phyloP scores from a whole-genome alignment of 441 rosid genomes.

The Geranium incanum region DNA sequence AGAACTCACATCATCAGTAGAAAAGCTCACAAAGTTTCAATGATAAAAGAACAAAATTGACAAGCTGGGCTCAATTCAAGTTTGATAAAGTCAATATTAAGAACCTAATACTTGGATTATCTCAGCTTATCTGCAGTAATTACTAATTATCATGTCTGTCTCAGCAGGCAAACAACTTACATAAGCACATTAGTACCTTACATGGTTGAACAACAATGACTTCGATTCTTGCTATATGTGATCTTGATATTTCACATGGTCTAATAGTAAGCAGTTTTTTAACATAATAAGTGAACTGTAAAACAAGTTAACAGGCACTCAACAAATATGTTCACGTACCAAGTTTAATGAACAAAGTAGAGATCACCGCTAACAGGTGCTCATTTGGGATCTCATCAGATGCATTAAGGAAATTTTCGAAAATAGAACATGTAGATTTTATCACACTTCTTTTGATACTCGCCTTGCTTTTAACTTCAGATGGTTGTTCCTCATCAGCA shows the following conservation, averaged over 20 bases:
- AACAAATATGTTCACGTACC: slow-evolving; percentile 40
- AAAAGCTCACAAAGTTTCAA: background rate
- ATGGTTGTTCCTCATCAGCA: slow-evolving; percentile 25
- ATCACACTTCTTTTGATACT: slow-evolving; percentile 40
- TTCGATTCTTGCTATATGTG: background rate
- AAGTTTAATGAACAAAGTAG: slow-evolving; percentile 56
- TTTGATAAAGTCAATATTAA: background rate
- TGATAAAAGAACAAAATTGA: background rate
- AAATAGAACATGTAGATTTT: slow-evolving; percentile 40
- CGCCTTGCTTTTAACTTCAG: slow-evolving; percentile 30
- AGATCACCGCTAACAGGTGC: slow-evolving; percentile 48
- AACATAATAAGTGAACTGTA: background rate
- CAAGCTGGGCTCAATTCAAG: slow-evolving; percentile 1
- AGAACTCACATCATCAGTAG: background rate
- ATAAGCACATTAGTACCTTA: background rate
- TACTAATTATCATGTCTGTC: background rate
- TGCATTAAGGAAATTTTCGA: slow-evolving; percentile 45
- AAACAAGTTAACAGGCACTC: background rate
- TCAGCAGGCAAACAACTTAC: slow-evolving; percentile 3
- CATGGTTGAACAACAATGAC: background rate
- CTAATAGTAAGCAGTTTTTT: background rate
- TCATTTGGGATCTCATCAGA: slow-evolving; percentile 45
- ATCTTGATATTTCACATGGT: background rate
- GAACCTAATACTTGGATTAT: background rate
- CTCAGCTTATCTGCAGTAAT: background rate